Conservation (phyloP, 345 rosid species). For the Linum tenue region DNA sequence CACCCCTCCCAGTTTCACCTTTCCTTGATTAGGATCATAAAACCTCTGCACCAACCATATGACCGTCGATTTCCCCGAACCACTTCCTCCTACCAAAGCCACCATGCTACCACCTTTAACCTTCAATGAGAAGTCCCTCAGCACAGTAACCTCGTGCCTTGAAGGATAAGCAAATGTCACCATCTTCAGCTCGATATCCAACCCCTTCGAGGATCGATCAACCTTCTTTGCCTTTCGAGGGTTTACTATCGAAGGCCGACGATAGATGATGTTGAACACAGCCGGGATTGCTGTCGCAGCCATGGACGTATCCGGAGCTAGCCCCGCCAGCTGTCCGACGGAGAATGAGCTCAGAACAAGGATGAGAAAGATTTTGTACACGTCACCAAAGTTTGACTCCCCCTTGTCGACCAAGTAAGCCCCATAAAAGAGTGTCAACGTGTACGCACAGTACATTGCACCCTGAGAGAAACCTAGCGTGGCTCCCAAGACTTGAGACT, state of each 20-base stretch:
- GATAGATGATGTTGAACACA: constrained; percentile 35
- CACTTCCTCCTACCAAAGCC: constrained; percentile 60
- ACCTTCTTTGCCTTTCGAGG: constrained; percentile 26
- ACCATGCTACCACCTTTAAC: constrained; percentile 50
- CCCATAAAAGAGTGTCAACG: constrained; percentile 43
- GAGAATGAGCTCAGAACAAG: constrained; percentile 66
- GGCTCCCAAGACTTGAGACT: constrained; percentile 45
- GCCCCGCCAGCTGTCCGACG: constrained; percentile 62
- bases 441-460: constrained; percentile 60
- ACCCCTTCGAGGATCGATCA: constrained; percentile 26
- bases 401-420: constrained; percentile 37
- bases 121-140: constrained; percentile 36
- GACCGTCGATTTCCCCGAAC: constrained; percentile 63
- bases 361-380: constrained; percentile 52
- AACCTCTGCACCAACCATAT: constrained; percentile 53
- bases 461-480: constrained; percentile 53
- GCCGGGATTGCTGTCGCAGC: constrained; percentile 43
- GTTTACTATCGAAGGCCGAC: constrained; percentile 35
- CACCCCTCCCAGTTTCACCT: constrained; percentile 41
- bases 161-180: constrained; percentile 61
- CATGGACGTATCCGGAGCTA: constrained; percentile 60
- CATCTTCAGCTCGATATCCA: constrained; percentile 43
- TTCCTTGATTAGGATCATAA: constrained; percentile 53
- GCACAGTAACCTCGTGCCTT: constrained; percentile 36
- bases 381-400: constrained; percentile 26